A percentile compares a stretch with the other conserved stretches of the same genome.
These are phyloP conservation scores for Stereum hirsutum DNA, from an alignment of 1,284 basidiomycete species.

Conservation along the genomic window DNA sequence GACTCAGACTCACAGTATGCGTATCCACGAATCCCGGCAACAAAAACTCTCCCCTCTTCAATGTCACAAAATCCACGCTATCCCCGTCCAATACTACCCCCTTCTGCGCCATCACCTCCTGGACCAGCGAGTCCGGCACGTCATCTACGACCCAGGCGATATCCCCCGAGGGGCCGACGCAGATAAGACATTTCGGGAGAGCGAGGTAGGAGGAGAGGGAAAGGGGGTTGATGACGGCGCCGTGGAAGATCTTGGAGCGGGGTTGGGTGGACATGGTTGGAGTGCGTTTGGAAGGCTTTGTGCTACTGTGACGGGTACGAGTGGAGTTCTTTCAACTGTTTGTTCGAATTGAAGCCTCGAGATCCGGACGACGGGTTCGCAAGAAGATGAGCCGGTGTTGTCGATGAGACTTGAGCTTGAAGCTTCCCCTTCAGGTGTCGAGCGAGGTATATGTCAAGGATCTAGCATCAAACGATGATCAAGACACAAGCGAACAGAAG, in stretches of 20 bases:
- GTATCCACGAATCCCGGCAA: slow-evolving; percentile 89
- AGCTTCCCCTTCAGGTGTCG: no score
- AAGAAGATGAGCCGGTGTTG: no score
- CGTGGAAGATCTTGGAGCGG: slow-evolving; percentile 44
- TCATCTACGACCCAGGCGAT: slow-evolving; percentile 63
- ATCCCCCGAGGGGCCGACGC: slow-evolving; percentile 45
- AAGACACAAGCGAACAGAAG: no score
- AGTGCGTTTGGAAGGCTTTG: background rate
- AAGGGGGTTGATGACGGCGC: slow-evolving; percentile 60
- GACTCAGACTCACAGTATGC: slow-evolving; percentile 55
- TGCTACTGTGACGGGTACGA: no score
- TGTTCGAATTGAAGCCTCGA: no score
- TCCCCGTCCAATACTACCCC: slow-evolving; percentile 27
- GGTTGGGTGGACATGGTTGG: background rate
- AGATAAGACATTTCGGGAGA: slow-evolving; percentile 49
- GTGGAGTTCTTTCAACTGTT: no score
- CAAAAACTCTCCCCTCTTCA: slow-evolving; percentile 70
- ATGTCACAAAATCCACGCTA: slow-evolving; percentile 32
- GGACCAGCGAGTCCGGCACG: slow-evolving; percentile 34
- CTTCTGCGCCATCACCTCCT: slow-evolving; percentile 33
- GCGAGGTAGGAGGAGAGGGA: slow-evolving; percentile 44
- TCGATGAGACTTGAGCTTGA: no score
- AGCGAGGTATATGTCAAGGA: no score
- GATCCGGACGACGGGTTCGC: no score
- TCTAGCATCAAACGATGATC: no score